These are phyloP conservation scores for Yamadazyma triangularis DNA, from an alignment of 1,139 yeast species.

Conservation along the genomic window DNA sequence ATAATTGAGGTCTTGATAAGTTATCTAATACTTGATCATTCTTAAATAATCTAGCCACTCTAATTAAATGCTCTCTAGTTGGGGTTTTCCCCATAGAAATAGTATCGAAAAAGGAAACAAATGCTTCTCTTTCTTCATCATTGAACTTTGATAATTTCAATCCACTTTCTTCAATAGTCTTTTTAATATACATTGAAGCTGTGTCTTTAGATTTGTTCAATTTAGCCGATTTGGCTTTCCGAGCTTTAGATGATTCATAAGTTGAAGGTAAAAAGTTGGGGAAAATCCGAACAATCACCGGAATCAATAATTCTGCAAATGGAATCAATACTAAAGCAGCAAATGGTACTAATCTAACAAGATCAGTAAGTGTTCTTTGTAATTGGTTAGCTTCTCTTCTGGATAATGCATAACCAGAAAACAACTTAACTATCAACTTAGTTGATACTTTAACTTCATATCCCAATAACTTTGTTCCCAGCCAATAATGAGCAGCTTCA, in stretches of 20 bases:
- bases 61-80: conserved; percentile 67
- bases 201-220: conserved; percentile 73
- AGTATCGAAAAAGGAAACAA: conserved; percentile 72
- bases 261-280: conserved; percentile 94
- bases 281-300: conserved; percentile 83
- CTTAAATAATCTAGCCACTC: conserved; percentile 86
- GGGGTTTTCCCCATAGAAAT: conserved; percentile 63
- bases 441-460: conserved; percentile 84
- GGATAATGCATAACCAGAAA: conserved; percentile 86
- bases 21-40: conserved; percentile 94
- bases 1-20: conserved; percentile 82
- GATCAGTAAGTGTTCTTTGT: conserved; percentile 82
- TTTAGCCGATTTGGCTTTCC: conserved; percentile 63
- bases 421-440: conserved; percentile 74
- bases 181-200: conserved; percentile 70
- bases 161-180: conserved; percentile 64
- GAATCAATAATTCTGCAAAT: conserved; percentile 88
- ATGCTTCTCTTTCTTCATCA: conserved; percentile 73
- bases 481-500: conserved; percentile 91
- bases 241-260: conserved; percentile 73
- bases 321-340: conserved; percentile 88
- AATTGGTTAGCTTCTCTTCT: conserved; percentile 89
- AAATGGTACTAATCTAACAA: conserved; percentile 86
- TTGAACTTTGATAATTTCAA: conserved; percentile 64
- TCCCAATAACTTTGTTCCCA: conserved; percentile 90